Percentiles rank a stretch among this genome's conserved stretches.
Conservation (phyloP, 192 early-diverging fungal species). For the Entomortierella parvispora region DNA sequence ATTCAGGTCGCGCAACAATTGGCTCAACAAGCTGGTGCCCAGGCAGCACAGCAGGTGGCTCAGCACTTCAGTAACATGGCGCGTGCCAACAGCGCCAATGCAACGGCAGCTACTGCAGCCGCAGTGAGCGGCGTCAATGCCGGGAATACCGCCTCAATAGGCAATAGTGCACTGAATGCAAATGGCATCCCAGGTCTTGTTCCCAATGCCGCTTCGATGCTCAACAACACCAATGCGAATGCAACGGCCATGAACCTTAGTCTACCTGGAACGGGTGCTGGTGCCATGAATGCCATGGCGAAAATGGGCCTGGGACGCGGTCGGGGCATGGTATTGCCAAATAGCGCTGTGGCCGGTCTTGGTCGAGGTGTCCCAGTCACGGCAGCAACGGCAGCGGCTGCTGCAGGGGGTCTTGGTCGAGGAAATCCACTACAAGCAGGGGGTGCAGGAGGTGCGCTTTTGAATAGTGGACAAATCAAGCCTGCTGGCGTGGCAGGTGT, state of each 20-base stretch:
- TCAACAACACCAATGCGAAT: constrained; percentile 6
- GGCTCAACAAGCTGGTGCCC: constrained; percentile 13
- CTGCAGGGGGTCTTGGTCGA: constrained; percentile 17
- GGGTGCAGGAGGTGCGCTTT: constrained; percentile 1
- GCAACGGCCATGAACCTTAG: constrained; percentile 26
- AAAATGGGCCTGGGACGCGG: constrained; percentile 31
- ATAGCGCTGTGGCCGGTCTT: constrained; percentile 13
- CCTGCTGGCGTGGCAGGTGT: not conserved
- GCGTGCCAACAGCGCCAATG: constrained; percentile 14
- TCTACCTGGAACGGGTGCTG: constrained; percentile 18
- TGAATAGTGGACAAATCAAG: not conserved
- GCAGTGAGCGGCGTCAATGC: too few species aligned
- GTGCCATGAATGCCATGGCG: constrained; percentile 1
- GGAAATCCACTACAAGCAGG: constrained; percentile 20
- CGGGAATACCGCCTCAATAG: not conserved
- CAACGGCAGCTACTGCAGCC: not conserved
- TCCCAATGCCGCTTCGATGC: not conserved
- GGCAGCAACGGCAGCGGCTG: not conserved
- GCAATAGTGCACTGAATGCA: not conserved
- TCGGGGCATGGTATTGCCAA: constrained; percentile 30
- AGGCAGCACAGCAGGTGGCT: constrained; percentile 27
- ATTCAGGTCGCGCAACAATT: constrained; percentile 11
- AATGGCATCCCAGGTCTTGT: not conserved
- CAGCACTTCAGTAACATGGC: constrained; percentile 2
- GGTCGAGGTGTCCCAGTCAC: constrained; percentile 20